A percentile compares a stretch with the other conserved stretches of the same genome.
These are phyloP conservation scores for Naganishia kalamii DNA, from an alignment of 768 basidiomycete species.

Conservation along the genomic window DNA sequence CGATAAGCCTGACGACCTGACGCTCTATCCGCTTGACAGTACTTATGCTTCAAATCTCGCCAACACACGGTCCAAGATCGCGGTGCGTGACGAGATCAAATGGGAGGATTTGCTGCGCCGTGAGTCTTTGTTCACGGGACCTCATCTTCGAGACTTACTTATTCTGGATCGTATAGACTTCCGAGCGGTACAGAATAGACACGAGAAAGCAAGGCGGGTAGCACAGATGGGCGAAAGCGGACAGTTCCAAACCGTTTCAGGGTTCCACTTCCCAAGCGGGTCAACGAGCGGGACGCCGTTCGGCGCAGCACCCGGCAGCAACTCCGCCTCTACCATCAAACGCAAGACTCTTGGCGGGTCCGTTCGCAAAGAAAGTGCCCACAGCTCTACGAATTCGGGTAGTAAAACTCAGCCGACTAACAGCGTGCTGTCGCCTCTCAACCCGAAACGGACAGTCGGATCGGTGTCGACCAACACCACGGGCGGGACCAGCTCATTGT, in stretches of 20 bases:
- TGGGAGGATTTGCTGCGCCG: slow-evolving; percentile 87
- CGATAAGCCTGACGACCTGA: not conserved
- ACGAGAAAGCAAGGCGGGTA: slow-evolving; percentile 82
- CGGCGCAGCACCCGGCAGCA: slow-evolving; percentile 20
- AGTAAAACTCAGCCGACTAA: slow-evolving; percentile 19
- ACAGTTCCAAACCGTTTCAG: slow-evolving; percentile 31
- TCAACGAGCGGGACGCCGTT: slow-evolving; percentile 33
- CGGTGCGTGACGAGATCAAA: slow-evolving; percentile 81
- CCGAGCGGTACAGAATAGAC: slow-evolving; percentile 75
- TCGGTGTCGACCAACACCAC: not conserved
- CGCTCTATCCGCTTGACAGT: slow-evolving; percentile 16
- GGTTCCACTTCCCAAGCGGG: slow-evolving; percentile 36
- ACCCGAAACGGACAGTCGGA: slow-evolving; percentile 33
- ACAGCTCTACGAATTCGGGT: slow-evolving; percentile 3
- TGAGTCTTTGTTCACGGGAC: slow-evolving; percentile 24
- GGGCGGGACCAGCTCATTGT: slow-evolving; percentile 2
- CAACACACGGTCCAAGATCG: slow-evolving; percentile 65
- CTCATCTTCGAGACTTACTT: not conserved
- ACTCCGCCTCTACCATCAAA: slow-evolving; percentile 19
- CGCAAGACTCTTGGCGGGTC: slow-evolving; percentile 31
- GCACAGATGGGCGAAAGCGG: slow-evolving; percentile 60
- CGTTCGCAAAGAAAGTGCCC: slow-evolving; percentile 16
- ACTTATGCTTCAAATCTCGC: slow-evolving; percentile 24
- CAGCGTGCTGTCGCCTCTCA: slow-evolving; percentile 36
- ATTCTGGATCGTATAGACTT: slow-evolving; percentile 53